Evolutionary conservation across 2,329 filamentous ascomycete genomes (phyloP).

Genomic region (Rutstroemia sp.): DNA sequence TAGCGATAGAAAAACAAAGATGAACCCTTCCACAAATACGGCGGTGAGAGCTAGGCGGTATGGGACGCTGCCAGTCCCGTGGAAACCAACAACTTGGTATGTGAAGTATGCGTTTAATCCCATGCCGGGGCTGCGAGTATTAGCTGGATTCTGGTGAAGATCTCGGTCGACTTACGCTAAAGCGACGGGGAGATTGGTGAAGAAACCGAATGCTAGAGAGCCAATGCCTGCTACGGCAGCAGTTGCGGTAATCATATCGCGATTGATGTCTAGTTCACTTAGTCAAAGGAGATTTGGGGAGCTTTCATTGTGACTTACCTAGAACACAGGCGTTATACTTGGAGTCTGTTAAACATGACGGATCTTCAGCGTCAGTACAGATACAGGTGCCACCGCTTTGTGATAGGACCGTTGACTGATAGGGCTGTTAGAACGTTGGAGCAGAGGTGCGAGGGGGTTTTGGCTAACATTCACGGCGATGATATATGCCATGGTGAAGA

Average conservation of each 20-base stretch:
- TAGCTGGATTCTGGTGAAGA: not conserved
- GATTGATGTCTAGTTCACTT: constrained; percentile 3
- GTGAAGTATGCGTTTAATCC: constrained; percentile 62
- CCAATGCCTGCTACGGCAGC: constrained; percentile 71
- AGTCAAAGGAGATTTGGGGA: not conserved
- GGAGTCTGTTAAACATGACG: constrained; percentile 24
- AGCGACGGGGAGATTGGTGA: constrained; percentile 74
- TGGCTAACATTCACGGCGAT: constrained; percentile 59
- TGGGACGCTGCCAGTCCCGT: constrained; percentile 47
- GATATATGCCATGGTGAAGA: constrained; percentile 79
- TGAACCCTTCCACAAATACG: constrained; percentile 57
- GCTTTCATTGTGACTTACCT: constrained; percentile 13
- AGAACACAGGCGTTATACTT: constrained; percentile 38
- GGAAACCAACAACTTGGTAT: constrained; percentile 57
- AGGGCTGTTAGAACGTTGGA: constrained; percentile 6
- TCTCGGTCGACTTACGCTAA: constrained; percentile 52
- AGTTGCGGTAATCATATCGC: constrained; percentile 73
- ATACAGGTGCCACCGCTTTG: constrained; percentile 72
- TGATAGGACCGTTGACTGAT: constrained; percentile 64
- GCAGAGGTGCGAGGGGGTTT: not conserved
- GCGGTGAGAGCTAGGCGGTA: constrained; percentile 56
- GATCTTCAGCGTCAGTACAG: constrained; percentile 36
- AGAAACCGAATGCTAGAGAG: constrained; percentile 68
- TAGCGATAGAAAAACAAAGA: constrained; percentile 56
- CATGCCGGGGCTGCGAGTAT: constrained; percentile 50